Evolutionary conservation across 306 rosid genomes (phyloP), one percentile per base, ranked within the genome.

Genomic region (Citrullus amarus): DNA sequence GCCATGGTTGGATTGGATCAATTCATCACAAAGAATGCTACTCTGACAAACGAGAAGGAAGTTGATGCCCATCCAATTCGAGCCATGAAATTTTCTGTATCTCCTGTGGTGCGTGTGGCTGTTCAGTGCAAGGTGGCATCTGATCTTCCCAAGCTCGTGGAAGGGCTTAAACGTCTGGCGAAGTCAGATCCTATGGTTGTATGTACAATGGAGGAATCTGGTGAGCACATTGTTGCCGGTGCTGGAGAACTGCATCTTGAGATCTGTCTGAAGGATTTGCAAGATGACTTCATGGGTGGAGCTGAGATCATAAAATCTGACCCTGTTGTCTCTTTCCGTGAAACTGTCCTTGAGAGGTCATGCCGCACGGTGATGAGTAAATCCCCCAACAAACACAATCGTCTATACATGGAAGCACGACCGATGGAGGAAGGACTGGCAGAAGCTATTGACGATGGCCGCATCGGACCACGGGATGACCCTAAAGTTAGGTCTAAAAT

Each of bases 181-280:
- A 94, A 94, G 84, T 94, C 98, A 4, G 97, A 94, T 79, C 98
- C 97, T 81, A 94, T 92, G 97, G 98, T 94, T 44, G 90, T 89
- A 34, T 94, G 97, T 81, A 76, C 91, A 1, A 94, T 94, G 22
- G 97, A 90, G 83, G 98, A 94, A 81, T 92, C 97, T 8, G 97
- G 97, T 3, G 98, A 94, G 87, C 97, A 94, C 86, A 92, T 92
- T 70, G 85, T 94, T 48, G 97, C 98, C 22, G 98, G 96, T 84
- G 98, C 97, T 4, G 97, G 98, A 59, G 98, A 94, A 78, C 98
- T 94, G 20, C 98, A 94, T 60, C 93, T 94, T 1, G 98, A 94
- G 71, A 94, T 94, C 78, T 94, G 98, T 82, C 85, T 91, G 91
- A 93, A 93, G 86, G 97, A 93, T 77, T 80, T 94, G 83, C 96